Base-by-base conservation (phyloP, 352 stramenopile species). In the Phytophthora capsici region DNA sequence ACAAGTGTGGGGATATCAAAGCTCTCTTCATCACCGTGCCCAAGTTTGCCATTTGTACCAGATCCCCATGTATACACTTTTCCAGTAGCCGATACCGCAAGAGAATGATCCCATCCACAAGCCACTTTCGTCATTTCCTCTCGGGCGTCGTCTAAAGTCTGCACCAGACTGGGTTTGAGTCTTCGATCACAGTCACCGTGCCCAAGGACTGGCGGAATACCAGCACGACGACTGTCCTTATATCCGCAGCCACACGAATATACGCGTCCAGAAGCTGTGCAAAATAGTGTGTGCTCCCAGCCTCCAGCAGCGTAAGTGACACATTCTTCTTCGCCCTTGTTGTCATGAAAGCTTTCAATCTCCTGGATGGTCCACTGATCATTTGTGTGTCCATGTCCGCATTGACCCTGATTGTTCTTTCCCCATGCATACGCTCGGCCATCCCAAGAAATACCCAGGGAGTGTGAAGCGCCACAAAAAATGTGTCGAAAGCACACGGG, bases 321-420 rank as follows among this genome's bases (percentile, higher is more conserved):
- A 6, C 57, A 67, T 49, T 90, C 78, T 32, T 75, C 77, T 8
- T 75, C 58, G 25, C 78, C 78, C 0, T 77, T 57, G 40, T 82
- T 73, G 9, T 83, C 75, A 19, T 43, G 57, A 40, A 93, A 95
- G 44, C 67, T 80, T 26, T 59, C 53, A 40, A 95, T 71, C 49
- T 90, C 75, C 26, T 84, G 70, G 17, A 86, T 69, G 0, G 43
- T 79, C 50, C 80, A 75, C 32, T 91, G 80, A 48, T 95, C 87
- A 36, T 90, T 90, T 0, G 81, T 90, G 47, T 93, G 82, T 0
- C 84, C 87, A 62, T 90, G 85, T 0, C 88, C 88, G 22, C 84
- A 94, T 57, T 96, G 88, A 0, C 88, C 88, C 49, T 96, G 88
- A 30, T 94, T 94, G 44, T 96, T 96, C 51, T 94, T 94, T 9